Percentiles rank a stretch among this genome's conserved stretches.
Evolutionary conservation across 257 asterid genomes (phyloP).

Genomic region (Solanum gracilifrons): DNA sequence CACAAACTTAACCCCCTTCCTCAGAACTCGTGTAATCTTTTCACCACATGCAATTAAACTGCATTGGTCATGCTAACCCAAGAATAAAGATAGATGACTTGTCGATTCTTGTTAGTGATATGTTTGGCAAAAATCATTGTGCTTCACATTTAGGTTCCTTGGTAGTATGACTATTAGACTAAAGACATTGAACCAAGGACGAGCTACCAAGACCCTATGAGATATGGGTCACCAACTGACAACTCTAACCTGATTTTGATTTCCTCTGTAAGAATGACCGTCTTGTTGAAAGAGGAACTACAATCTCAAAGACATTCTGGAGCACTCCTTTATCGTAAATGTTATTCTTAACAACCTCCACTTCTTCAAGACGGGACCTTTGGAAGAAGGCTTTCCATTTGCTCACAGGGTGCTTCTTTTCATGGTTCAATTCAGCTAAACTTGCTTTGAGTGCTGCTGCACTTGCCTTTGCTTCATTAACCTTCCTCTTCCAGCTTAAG

Average conservation of each 20-base stretch:
- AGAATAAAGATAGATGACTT: neutral
- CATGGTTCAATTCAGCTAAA: constrained; percentile 47
- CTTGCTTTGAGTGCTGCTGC: constrained; percentile 74
- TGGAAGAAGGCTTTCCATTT: constrained; percentile 69
- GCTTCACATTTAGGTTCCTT: neutral
- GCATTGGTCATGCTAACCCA: neutral
- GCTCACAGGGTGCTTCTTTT: constrained; percentile 45
- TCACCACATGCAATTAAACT: neutral
- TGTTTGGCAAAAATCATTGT: neutral
- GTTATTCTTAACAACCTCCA: constrained; percentile 54
- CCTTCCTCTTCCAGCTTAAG: constrained; percentile 72
- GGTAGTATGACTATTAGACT: neutral
- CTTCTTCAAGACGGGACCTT: constrained; percentile 68
- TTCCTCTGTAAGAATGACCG: constrained; percentile 38
- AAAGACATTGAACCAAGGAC: constrained; percentile 4
- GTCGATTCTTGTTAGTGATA: neutral
- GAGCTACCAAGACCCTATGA: neutral
- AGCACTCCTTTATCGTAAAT: constrained; percentile 57
- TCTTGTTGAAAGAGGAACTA: constrained; percentile 69
- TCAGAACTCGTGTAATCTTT: neutral
- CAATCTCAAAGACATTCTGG: constrained; percentile 48
- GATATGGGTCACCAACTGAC: neutral
- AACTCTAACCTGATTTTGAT: constrained; percentile 46
- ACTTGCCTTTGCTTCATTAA: constrained; percentile 78
- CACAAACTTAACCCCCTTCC: neutral